These are phyloP conservation scores for Arabidopsis arenosa DNA, from an alignment of 345 rosid species.

Conservation along the genomic window DNA sequence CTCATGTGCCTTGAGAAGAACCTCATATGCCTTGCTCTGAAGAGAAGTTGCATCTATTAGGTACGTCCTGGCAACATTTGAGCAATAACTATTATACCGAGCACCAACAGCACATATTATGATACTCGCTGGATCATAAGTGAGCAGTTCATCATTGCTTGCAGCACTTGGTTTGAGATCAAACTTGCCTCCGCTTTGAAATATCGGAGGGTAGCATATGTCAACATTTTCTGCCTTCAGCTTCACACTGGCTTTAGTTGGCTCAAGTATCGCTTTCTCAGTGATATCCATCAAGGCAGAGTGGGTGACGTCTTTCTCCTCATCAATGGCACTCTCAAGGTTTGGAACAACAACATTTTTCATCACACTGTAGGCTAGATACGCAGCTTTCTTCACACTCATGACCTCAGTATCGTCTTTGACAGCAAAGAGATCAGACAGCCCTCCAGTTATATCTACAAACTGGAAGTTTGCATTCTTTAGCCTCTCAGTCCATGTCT, in stretches of 20 bases:
- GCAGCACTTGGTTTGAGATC: slow-evolving; percentile 96
- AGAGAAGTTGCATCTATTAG: slow-evolving; percentile 81
- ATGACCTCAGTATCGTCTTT: slow-evolving; percentile 74
- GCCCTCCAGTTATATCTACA: slow-evolving; percentile 69
- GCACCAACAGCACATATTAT: slow-evolving; percentile 89
- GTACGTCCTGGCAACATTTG: slow-evolving; percentile 83
- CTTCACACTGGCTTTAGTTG: slow-evolving; percentile 80
- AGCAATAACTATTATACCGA: slow-evolving; percentile 89
- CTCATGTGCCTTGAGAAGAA: slow-evolving; percentile 90
- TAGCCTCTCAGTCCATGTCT: slow-evolving; percentile 73
- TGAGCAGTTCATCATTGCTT: slow-evolving; percentile 77
- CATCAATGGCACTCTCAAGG: slow-evolving; percentile 89
- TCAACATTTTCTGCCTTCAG: slow-evolving; percentile 90
- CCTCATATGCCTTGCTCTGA: slow-evolving; percentile 92
- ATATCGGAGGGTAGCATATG: slow-evolving; percentile 94
- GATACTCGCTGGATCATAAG: slow-evolving; percentile 88
- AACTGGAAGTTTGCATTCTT: slow-evolving; percentile 63
- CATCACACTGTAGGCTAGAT: slow-evolving; percentile 74
- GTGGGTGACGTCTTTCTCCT: slow-evolving; percentile 85
- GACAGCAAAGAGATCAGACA: slow-evolving; percentile 86
- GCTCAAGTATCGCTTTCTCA: slow-evolving; percentile 85
- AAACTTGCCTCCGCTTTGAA: slow-evolving; percentile 92
- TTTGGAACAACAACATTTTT: slow-evolving; percentile 85
- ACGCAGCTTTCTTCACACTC: slow-evolving; percentile 86
- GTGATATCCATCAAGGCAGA: slow-evolving; percentile 87